Evolutionary conservation across 129 eudicot genomes (phyloP), one percentile per base, ranked within the genome.

Genomic region (Chrysanthemum seticuspe): DNA sequence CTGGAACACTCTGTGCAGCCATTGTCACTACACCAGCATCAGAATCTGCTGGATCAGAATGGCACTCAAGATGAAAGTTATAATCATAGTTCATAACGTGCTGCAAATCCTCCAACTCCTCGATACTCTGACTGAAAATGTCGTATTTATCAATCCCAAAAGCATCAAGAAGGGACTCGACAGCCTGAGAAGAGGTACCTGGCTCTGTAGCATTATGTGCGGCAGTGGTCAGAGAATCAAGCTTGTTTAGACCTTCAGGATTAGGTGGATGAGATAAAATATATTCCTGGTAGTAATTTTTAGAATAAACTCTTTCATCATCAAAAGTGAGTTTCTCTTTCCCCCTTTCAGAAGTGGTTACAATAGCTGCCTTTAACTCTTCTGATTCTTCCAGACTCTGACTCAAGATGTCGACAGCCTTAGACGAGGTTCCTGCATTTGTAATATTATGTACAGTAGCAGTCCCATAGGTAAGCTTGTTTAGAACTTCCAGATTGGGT

Each of bases 351-450:
- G 72, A 75, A 40, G 45, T 5, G 45, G 10, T 40, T 40, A 40
- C 45, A 7, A 40, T 40, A 40, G 45, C 1, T 40, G 2, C 45
- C 45, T 40, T 40, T 5, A 40, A 40, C 9, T 40, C 45, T 40
- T 40, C 45, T 40, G 45, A 6, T 40, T 40, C 45, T 40, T 40
- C 45, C 45, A 40, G 45, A 5, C 45, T 40, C 9, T 10, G 9
- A 40, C 45, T 40, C 6, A 40, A 6, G 45, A 40, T 40, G 10
- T 65, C 73, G 1, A 27, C 51, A 52, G n/a, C 52, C 55, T 65
- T 64, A 62, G 6, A 34, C 29, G 74, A 78, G 67, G 31, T 65
- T 31, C 74, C 70, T 69, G 78, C 70, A 47, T 69, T 69, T 13
- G 65, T 40, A 40, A 40, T 40, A 40, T 40, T 40, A 6, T 40